A percentile compares a stretch with the other conserved stretches of the same genome.
phyloP scores from a whole-genome alignment of 78 protist species.

The Dictyostelium firmibasis region DNA sequence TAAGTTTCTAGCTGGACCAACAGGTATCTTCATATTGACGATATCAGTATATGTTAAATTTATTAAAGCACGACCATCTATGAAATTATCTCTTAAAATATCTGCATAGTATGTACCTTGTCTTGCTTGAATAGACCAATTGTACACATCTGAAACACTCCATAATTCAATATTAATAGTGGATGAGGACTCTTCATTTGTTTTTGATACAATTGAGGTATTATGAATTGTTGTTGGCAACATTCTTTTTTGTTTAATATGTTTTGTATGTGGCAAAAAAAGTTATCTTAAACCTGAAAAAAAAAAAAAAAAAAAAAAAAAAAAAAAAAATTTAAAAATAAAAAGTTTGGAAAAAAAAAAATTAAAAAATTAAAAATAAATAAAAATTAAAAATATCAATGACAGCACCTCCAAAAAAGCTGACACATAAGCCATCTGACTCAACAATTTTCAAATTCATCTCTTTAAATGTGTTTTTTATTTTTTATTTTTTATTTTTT shows the following conservation, averaged over 20 bases:
- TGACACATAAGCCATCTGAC: not conserved
- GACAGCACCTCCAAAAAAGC: not conserved
- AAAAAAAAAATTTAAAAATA: not conserved
- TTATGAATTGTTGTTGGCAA: slow-evolving; percentile 5
- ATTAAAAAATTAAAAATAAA: not conserved
- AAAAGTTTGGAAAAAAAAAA: not conserved
- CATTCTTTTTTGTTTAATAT: not conserved
- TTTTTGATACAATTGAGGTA: not conserved
- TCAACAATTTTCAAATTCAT: not conserved
- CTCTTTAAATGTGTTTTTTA: too few species aligned
- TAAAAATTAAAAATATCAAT: not conserved
- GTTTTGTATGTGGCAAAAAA: not conserved
- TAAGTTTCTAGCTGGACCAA: slow-evolving; percentile 5
- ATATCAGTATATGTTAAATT: not conserved
- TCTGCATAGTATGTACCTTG: not conserved
- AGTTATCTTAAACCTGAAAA: not conserved
- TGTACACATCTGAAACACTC: not conserved
- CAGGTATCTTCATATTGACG: not conserved
- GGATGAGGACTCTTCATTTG: not conserved
- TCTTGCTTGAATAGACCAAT: not conserved
- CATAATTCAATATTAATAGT: not conserved
- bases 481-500: too few species aligned
- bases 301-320: not conserved
- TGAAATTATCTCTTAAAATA: not conserved
- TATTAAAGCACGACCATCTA: slow-evolving; percentile 5